Percentiles rank a stretch among this genome's conserved stretches.
These are phyloP conservation scores for Rachicladosporium sp. DNA, from an alignment of 2,329 filamentous ascomycete species.

Conservation along the genomic window DNA sequence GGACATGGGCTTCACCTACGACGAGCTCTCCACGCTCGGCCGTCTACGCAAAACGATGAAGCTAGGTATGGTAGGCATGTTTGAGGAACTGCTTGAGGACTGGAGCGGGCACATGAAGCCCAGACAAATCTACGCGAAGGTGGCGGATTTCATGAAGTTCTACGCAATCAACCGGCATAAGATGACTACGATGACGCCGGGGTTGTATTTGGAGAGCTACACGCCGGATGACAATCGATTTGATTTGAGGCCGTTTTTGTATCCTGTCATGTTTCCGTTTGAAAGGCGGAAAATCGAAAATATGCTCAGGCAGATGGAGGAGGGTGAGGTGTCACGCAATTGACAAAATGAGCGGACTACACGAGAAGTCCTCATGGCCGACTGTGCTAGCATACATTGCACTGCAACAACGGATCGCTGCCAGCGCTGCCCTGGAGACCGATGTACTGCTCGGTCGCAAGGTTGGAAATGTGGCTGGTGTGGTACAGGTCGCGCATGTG, in stretches of 20 bases:
- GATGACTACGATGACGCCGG: conserved; percentile 47
- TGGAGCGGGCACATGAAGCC: conserved; percentile 31
- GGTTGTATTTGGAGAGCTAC: conserved; percentile 42
- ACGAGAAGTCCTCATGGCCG: no score
- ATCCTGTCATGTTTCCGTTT: conserved; percentile 33
- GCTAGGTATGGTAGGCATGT: conserved; percentile 43
- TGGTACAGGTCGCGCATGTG: no score
- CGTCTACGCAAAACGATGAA: conserved; percentile 43
- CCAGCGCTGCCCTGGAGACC: no score
- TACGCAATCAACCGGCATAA: conserved; percentile 57
- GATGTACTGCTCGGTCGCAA: no score
- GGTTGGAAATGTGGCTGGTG: no score
- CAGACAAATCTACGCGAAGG: conserved; percentile 28
- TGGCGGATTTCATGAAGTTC: conserved; percentile 37
- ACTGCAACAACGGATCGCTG: no score
- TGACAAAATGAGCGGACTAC: no score
- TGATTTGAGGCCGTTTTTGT: conserved; percentile 46
- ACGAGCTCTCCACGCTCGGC: conserved; percentile 41
- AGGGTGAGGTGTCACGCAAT: conserved; percentile 7
- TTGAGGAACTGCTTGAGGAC: conserved; percentile 38
- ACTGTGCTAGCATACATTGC: no score
- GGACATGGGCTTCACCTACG: conserved; percentile 43
- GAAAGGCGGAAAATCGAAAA: conserved; percentile 39
- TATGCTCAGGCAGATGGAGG: conserved; percentile 32
- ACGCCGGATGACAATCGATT: conserved; percentile 40